These are phyloP conservation scores for Xerocomus alliaceus DNA, from an alignment of 1,284 basidiomycete species.

Conservation along the genomic window DNA sequence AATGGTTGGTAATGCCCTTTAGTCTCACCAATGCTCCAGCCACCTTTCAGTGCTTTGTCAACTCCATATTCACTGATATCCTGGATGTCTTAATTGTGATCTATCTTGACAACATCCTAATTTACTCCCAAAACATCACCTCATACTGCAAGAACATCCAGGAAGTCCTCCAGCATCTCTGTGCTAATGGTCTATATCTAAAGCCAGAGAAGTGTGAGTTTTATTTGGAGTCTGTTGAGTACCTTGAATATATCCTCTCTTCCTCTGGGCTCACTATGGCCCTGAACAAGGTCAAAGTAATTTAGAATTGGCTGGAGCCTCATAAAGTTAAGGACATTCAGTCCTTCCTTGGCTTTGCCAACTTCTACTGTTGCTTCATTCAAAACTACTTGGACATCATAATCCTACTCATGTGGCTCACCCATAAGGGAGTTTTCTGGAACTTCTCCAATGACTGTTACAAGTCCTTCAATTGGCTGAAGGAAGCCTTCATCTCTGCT, in stretches of 20 bases:
- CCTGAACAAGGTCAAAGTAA: not conserved
- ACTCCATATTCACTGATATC: not conserved
- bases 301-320: constrained; percentile 15
- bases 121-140: not conserved
- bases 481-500: constrained; percentile 6
- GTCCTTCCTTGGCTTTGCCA: constrained; percentile 1
- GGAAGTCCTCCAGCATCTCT: not conserved
- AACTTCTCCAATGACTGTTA: not conserved
- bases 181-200: constrained; percentile 17
- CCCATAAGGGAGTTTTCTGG: not conserved
- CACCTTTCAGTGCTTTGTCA: not conserved
- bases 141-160: not conserved
- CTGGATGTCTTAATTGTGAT: not conserved
- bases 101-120: constrained; percentile 1
- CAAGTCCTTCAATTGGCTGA: not conserved
- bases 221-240: constrained; percentile 29
- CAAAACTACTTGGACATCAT: not conserved
- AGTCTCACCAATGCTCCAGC: not conserved
- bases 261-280: not conserved
- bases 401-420: not conserved
- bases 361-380: not conserved
- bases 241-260: constrained; percentile 26
- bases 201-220: constrained; percentile 44
- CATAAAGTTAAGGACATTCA: constrained; percentile 18
- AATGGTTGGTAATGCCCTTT: not conserved